phyloP scores from a whole-genome alignment of 176 grass and related monocot genomes.

The Sorghum bicolor region Sorghum_bicolor_NCBIv3 NC_012879.2:6887501-6888000 shows the following conservation, averaged over 20 bases:
- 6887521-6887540: no score
- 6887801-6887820: not conserved
- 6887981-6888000: constrained; percentile 10
- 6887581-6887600: no score
- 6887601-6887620: no score
- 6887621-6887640: no score
- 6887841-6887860: not conserved
- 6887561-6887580: no score
- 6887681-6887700: constrained; percentile 66
- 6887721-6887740: constrained; percentile 67
- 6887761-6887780: constrained; percentile 54
- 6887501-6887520: no score
- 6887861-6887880: not conserved
- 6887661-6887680: constrained; percentile 34
- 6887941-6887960: constrained; percentile 94
- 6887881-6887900: constrained; percentile 53
- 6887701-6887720: constrained; percentile 46
- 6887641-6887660: no score
- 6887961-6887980: constrained; percentile 49
- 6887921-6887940: constrained; percentile 85
- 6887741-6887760: constrained; percentile 59
- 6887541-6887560: no score
- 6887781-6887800: constrained; percentile 31
- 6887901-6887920: constrained; percentile 81
- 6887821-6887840: not conserved